Percentiles rank a stretch among this genome's conserved stretches.
These are phyloP conservation scores for Hymenoscyphus albidus DNA, from an alignment of 2,329 filamentous ascomycete species.

Conservation along the genomic window DNA sequence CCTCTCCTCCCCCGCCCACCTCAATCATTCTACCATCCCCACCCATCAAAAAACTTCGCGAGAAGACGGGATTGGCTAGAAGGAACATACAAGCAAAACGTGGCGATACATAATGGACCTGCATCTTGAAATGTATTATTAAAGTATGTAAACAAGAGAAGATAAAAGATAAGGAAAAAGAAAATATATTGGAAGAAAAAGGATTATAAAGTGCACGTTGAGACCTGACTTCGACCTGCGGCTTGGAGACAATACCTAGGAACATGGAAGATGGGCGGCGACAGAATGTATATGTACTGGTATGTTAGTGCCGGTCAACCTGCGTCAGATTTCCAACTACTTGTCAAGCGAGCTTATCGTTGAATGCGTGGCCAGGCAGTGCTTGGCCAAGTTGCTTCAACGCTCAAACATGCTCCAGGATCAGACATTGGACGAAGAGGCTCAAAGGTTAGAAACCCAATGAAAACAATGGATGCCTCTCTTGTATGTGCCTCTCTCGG, in stretches of 20 bases:
- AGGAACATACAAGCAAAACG: background rate
- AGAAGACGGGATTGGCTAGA: background rate
- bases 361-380: background rate
- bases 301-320: background rate
- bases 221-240: background rate
- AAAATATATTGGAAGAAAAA: background rate
- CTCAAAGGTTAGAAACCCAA: background rate
- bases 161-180: background rate
- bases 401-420: background rate
- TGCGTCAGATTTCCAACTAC: background rate
- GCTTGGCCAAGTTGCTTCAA: background rate
- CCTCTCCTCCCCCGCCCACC: background rate
- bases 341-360: background rate
- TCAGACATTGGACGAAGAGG: background rate
- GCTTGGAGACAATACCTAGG: background rate
- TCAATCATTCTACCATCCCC: background rate
- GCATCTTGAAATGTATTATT: slow-evolving; percentile 1
- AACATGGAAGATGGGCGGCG: background rate
- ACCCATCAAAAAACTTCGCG: background rate
- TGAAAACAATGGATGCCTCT: background rate
- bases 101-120: slow-evolving; percentile 2
- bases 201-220: background rate
- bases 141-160: background rate
- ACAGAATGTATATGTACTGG: background rate
- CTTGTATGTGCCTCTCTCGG: background rate